Percentiles rank a stretch among this genome's conserved stretches.
phyloP scores from a whole-genome alignment of 2,329 filamentous ascomycete genomes.

The Fusarium keratoplasticum region DNA sequence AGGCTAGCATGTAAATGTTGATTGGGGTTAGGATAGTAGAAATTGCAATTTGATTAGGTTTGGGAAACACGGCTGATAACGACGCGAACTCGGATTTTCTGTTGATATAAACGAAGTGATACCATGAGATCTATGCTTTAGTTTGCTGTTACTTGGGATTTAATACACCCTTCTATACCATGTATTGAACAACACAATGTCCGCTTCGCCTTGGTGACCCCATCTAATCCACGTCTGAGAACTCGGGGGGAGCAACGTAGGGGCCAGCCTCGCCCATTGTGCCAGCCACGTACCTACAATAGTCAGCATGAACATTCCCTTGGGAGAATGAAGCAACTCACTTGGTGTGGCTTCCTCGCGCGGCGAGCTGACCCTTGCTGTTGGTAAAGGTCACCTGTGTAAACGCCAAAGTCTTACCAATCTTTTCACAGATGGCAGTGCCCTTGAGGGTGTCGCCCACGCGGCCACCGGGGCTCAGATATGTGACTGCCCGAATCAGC shows the following conservation, averaged over 20 bases:
- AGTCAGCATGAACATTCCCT: too few species aligned
- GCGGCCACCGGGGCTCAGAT: slow-evolving; percentile 68
- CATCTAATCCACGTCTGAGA: slow-evolving; percentile 48
- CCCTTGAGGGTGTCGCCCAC: slow-evolving; percentile 67
- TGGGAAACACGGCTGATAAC: background rate
- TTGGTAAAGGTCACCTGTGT: slow-evolving; percentile 71
- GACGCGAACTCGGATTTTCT: background rate
- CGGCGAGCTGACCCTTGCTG: slow-evolving; percentile 68
- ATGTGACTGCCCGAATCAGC: slow-evolving; percentile 63
- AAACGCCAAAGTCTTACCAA: slow-evolving; percentile 73
- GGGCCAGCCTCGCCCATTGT: slow-evolving; percentile 52
- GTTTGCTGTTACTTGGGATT: slow-evolving; percentile 2
- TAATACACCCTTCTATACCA: background rate
- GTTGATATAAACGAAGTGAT: slow-evolving; percentile 23
- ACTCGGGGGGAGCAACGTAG: slow-evolving; percentile 52
- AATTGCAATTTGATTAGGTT: background rate
- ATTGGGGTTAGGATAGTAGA: background rate
- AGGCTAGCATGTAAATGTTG: slow-evolving; percentile 14
- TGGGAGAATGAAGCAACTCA: slow-evolving; percentile 46
- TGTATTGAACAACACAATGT: background rate
- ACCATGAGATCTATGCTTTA: slow-evolving; percentile 33
- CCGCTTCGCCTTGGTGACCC: background rate
- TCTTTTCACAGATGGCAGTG: slow-evolving; percentile 71
- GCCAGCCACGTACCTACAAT: slow-evolving; percentile 48
- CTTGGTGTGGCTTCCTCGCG: slow-evolving; percentile 75